These are phyloP conservation scores for Schoenoplectus triqueter DNA, from an alignment of 202 grass and related monocot species.

Conservation along the genomic window DNA sequence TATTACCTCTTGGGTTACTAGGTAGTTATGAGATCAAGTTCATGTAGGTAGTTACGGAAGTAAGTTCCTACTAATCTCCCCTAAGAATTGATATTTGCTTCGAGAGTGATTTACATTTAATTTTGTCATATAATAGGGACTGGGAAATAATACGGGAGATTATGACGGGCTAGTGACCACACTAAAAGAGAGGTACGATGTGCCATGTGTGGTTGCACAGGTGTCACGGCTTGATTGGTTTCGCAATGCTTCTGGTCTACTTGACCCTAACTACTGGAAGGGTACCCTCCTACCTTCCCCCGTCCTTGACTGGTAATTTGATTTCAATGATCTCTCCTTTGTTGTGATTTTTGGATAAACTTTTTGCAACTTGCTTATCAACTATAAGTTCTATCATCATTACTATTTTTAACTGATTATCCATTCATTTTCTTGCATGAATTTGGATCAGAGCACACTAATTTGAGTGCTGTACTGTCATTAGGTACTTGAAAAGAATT, in stretches of 20 bases:
- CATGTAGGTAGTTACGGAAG: too few relatives aligned
- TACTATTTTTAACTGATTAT: background rate
- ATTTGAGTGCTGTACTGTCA: constrained; percentile 24
- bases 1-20: too few relatives aligned
- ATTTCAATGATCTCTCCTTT: background rate
- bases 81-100: background rate
- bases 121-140: constrained; percentile 55
- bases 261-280: constrained; percentile 75
- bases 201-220: constrained; percentile 60
- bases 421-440: background rate
- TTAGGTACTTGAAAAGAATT: constrained; percentile 75
- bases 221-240: constrained; percentile 82
- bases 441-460: background rate
- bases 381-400: background rate
- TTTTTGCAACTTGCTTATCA: background rate
- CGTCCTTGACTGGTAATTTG: constrained; percentile 71
- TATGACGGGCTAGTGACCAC: constrained; percentile 56
- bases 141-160: constrained; percentile 91
- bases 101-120: background rate
- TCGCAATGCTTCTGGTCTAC: constrained; percentile 77
- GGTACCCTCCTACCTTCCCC: constrained; percentile 74
- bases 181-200: constrained; percentile 64
- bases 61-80: background rate
- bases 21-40: too few relatives aligned
- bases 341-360: background rate